Evolutionary conservation across 768 basidiomycete species (phyloP).

Genomic region (Ramaria rubella): DNA sequence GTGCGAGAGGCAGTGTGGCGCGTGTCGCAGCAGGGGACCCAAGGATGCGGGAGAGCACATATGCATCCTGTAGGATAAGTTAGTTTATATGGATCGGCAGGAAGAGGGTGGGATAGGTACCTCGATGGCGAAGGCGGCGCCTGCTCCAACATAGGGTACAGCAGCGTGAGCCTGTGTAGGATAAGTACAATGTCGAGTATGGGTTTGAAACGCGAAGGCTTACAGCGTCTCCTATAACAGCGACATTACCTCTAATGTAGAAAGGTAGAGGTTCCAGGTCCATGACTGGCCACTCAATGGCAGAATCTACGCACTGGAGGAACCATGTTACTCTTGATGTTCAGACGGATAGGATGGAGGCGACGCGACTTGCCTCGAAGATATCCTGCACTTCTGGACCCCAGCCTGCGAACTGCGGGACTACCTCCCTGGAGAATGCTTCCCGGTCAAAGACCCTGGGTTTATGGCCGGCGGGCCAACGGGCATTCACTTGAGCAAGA

Average conservation of each 20-base stretch:
- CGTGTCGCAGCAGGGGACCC: constrained; percentile 17
- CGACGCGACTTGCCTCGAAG: constrained; percentile 11
- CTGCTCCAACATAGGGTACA: constrained; percentile 40
- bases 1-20: constrained; percentile 20
- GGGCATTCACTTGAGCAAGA: neutral
- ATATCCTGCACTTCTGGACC: constrained; percentile 13
- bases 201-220: constrained; percentile 13
- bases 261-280: constrained; percentile 34
- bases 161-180: constrained; percentile 39
- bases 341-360: constrained; percentile 12
- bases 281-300: constrained; percentile 43
- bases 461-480: neutral
- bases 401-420: constrained; percentile 11
- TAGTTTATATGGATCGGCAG: neutral
- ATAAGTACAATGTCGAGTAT: neutral
- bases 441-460: neutral
- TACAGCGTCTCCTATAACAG: constrained; percentile 45
- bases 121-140: constrained; percentile 47
- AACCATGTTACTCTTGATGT: too few species aligned
- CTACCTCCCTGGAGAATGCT: neutral
- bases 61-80: constrained; percentile 19
- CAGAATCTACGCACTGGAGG: constrained; percentile 44
- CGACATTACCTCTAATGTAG: constrained; percentile 35
- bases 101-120: constrained; percentile 18
- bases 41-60: constrained; percentile 25